Evolutionary conservation across 2,329 filamentous ascomycete genomes (phyloP).

Genomic region (Anthostomella pinea): DNA sequence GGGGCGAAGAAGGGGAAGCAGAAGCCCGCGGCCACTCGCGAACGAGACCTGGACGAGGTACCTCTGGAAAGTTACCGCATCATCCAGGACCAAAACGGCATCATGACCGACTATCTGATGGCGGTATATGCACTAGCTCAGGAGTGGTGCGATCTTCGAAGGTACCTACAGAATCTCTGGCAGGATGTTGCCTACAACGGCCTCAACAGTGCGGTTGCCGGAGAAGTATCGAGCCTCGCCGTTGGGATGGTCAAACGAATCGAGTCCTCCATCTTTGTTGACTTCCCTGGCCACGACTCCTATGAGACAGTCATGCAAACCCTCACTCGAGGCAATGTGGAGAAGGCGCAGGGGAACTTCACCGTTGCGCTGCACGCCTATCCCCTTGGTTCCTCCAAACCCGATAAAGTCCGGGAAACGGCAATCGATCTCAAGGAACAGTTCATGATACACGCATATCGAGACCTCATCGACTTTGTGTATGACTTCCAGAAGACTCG

Average conservation of each 20-base stretch:
- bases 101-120: constrained; percentile 41
- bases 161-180: constrained; percentile 41
- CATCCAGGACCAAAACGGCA: constrained; percentile 36
- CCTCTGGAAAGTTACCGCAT: constrained; percentile 44
- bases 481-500: constrained; percentile 43
- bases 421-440: constrained; percentile 41
- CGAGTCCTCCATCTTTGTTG: constrained; percentile 38
- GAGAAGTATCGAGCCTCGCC: constrained; percentile 39
- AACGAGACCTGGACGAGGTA: constrained; percentile 33
- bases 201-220: constrained; percentile 46
- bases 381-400: constrained; percentile 10
- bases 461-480: constrained; percentile 43
- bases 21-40: constrained; percentile 2
- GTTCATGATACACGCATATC: constrained; percentile 41
- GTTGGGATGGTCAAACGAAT: constrained; percentile 40
- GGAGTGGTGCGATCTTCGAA: constrained; percentile 39
- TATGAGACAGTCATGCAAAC: constrained; percentile 42
- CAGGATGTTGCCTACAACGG: constrained; percentile 41
- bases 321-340: constrained; percentile 36
- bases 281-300: constrained; percentile 44
- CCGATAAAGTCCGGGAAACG: constrained; percentile 17
- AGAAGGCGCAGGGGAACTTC: constrained; percentile 30
- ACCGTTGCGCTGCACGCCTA: constrained; percentile 15
- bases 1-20: constrained; percentile 20
- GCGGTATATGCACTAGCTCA: constrained; percentile 37